These are phyloP conservation scores for Penicillium paxilli DNA, from an alignment of 495 filamentous ascomycete genomes.

Conservation along the genomic window DNA sequence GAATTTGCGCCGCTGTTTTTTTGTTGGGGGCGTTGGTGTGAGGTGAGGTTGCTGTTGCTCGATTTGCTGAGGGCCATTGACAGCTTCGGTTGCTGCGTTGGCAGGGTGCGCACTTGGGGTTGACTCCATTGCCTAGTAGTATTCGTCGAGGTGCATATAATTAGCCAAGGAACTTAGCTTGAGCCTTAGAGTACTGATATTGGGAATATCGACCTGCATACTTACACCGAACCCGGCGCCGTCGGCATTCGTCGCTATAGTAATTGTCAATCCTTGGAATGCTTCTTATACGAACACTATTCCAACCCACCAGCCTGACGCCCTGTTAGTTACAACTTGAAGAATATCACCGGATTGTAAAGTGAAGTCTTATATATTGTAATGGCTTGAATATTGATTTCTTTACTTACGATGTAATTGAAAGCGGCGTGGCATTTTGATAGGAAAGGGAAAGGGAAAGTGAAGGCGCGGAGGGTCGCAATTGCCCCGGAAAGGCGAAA, in stretches of 20 bases:
- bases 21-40: background rate
- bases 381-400: too few relatives aligned
- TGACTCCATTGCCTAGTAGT: slow-evolving; percentile 31
- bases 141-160: too few relatives aligned
- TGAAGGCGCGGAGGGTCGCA: background rate
- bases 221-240: slow-evolving; percentile 35
- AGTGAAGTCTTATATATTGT: too few relatives aligned
- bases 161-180: too few relatives aligned
- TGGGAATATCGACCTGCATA: background rate
- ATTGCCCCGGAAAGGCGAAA: background rate
- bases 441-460: background rate
- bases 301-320: background rate
- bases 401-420: slow-evolving; percentile 8
- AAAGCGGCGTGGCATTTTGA: slow-evolving; percentile 11
- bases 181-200: too few relatives aligned
- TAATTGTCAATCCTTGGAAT: background rate
- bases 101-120: slow-evolving; percentile 27
- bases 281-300: background rate
- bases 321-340: background rate
- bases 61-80: slow-evolving; percentile 6
- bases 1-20: background rate
- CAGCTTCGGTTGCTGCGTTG: slow-evolving; percentile 22
- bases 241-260: slow-evolving; percentile 30
- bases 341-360: too few relatives aligned
- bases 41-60: background rate